phyloP scores from a whole-genome alignment of 1,284 basidiomycete species.

The Inonotus obliquus region DNA sequence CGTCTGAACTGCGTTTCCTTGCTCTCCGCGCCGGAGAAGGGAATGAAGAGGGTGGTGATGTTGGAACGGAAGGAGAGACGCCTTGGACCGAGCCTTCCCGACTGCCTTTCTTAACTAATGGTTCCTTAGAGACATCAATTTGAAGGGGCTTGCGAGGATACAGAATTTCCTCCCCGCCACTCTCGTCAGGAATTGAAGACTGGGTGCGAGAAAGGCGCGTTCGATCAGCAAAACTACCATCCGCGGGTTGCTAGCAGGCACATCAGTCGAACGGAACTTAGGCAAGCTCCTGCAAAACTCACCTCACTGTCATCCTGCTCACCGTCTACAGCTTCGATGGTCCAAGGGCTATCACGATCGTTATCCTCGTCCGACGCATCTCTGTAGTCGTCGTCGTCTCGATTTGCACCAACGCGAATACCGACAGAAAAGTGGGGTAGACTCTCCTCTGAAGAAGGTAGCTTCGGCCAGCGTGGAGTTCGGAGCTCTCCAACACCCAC shows the following conservation, averaged over 20 bases:
- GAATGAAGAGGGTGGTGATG: conserved; percentile 39
- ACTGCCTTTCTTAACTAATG: conserved; percentile 13
- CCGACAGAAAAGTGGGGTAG: conserved; percentile 30
- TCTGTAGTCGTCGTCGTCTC: conserved; percentile 27
- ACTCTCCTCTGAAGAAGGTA: conserved; percentile 27
- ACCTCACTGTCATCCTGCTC: conserved; percentile 68
- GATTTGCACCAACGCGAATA: conserved; percentile 36
- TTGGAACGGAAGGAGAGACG: conserved; percentile 3
- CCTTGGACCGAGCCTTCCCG: not conserved
- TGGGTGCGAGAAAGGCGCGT: conserved; percentile 40
- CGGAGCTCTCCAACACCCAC: conserved; percentile 96
- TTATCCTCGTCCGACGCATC: conserved; percentile 39
- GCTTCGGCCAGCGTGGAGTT: conserved; percentile 86
- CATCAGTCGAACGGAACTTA: conserved; percentile 15
- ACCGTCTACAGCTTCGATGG: conserved; percentile 78
- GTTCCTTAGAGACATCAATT: conserved; percentile 30
- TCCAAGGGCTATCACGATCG: conserved; percentile 75
- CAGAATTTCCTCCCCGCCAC: conserved; percentile 77
- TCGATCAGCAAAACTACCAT: not conserved
- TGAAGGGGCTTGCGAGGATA: conserved; percentile 61
- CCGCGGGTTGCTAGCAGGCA: not conserved
- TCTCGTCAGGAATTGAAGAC: conserved; percentile 70
- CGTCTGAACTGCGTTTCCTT: conserved; percentile 75
- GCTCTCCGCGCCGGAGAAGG: conserved; percentile 48
- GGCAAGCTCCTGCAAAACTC: conserved; percentile 24